phyloP scores from a whole-genome alignment of 305 asterid species.

The Withania somnifera region DNA sequence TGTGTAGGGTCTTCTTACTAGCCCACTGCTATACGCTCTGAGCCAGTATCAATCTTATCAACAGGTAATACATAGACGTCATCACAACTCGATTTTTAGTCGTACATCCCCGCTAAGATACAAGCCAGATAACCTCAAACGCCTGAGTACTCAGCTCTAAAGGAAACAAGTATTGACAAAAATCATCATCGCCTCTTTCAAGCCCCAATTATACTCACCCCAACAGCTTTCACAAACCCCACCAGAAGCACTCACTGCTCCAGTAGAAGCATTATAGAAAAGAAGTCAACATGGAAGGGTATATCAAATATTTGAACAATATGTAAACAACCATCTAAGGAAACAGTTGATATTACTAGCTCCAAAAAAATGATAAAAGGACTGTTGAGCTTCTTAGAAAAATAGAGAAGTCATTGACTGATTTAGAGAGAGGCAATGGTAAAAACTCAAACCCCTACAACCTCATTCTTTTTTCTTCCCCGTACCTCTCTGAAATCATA shows the following conservation, averaged over 20 bases:
- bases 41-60: no score
- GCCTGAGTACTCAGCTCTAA: not conserved
- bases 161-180: not conserved
- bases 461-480: no score
- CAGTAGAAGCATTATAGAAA: not conserved
- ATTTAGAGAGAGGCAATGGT: conserved; percentile 4
- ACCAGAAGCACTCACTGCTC: not conserved
- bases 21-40: no score
- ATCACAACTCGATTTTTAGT: no score
- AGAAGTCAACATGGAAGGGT: not conserved
- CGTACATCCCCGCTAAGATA: not conserved
- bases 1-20: no score
- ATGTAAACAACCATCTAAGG: not conserved
- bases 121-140: not conserved
- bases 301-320: not conserved
- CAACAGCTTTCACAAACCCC: not conserved
- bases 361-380: not conserved
- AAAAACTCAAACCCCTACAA: no score
- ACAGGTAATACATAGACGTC: no score
- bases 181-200: not conserved
- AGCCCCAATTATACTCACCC: not conserved
- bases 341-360: not conserved
- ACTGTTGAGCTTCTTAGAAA: not conserved
- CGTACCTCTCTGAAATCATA: no score
- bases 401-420: not conserved